phyloP scores from a whole-genome alignment of 75 land plant genomes.

The Cryptomeria japonica region DNA sequence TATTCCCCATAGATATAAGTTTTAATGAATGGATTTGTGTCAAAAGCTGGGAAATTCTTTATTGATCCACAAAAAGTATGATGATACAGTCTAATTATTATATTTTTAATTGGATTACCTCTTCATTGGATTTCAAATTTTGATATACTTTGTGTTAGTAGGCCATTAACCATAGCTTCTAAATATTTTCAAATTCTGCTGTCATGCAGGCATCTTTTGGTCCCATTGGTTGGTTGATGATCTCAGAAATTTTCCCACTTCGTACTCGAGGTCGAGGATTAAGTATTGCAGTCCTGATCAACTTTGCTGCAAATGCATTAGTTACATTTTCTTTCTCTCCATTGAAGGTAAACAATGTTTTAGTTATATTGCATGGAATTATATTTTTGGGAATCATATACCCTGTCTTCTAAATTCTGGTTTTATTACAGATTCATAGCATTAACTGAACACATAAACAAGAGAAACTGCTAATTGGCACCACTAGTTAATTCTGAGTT shows the following conservation, averaged over 20 bases:
- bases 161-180: background rate
- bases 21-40: background rate
- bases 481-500: background rate
- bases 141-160: background rate
- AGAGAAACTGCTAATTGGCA: background rate
- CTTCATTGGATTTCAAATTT: background rate
- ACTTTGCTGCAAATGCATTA: constrained; percentile 87
- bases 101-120: background rate
- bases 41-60: background rate
- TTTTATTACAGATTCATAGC: background rate
- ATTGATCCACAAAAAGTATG: background rate
- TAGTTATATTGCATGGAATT: background rate
- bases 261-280: constrained; percentile 85
- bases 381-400: background rate
- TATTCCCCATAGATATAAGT: background rate
- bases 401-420: background rate
- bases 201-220: constrained; percentile 87
- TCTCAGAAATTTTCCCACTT: constrained; percentile 86
- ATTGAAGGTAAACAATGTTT: constrained; percentile 48
- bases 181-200: background rate
- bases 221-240: constrained; percentile 97
- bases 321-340: constrained; percentile 94
- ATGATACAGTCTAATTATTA: background rate
- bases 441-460: background rate
- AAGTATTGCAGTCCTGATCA: constrained; percentile 82